phyloP scores from a whole-genome alignment of 2,329 filamentous ascomycete species.

The Orbilia ellipsospora region DNA sequence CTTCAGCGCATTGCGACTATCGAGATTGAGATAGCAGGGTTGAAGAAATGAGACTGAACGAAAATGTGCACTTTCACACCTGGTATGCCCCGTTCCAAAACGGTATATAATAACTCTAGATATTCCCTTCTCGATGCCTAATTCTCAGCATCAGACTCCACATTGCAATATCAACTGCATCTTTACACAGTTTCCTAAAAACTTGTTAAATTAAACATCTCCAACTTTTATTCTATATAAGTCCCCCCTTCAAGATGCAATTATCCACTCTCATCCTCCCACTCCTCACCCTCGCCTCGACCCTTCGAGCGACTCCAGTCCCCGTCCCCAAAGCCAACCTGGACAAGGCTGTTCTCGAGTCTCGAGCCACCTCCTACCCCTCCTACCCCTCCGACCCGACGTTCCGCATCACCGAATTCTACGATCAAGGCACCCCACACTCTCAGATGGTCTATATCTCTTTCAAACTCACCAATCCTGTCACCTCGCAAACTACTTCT shows the following conservation, averaged over 20 bases:
- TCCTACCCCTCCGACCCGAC: too few species aligned
- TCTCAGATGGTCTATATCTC: not conserved
- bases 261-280: conserved; percentile 16
- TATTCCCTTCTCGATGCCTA: too few species aligned
- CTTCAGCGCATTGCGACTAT: too few species aligned
- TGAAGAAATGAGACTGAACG: too few species aligned
- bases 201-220: not conserved
- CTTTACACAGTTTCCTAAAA: not conserved
- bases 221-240: not conserved
- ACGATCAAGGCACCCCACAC: conserved; percentile 27
- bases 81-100: too few species aligned
- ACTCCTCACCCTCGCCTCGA: conserved; percentile 20
- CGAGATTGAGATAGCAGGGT: too few species aligned
- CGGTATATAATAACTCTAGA: too few species aligned
- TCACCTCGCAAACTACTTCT: not conserved
- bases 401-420: conserved; percentile 20
- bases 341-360: not conserved
- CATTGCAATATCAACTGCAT: too few species aligned
- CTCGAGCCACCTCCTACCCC: not conserved
- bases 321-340: not conserved
- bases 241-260: conserved; percentile 16
- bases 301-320: conserved; percentile 8
- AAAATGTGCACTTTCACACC: too few species aligned
- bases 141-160: too few species aligned
- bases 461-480: not conserved